Evolutionary conservation across 208 protist genomes (phyloP), one percentile per base, ranked within the genome.

Genomic region (Acanthamoeba castellanii): DNA sequence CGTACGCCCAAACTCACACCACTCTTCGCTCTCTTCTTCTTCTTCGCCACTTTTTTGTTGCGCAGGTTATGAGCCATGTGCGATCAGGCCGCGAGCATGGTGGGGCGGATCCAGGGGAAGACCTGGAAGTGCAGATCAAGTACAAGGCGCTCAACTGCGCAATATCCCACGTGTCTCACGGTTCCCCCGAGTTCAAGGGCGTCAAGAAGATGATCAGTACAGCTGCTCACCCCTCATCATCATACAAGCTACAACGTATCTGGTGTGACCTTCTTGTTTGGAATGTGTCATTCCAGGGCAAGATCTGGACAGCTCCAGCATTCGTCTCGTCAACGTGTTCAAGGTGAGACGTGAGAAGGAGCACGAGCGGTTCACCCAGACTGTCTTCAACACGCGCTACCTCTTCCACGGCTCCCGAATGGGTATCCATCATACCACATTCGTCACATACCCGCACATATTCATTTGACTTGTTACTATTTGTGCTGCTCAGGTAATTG

Each of bases 401-500:
- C n/a, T 96, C 0, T 42, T 64, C 7, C 64, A 61, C 27, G 20
- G 76, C n/a, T 52, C 32, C 18, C 74, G 95, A 78, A 13, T 50
- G 18, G 68, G 68, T 76, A 68, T 64, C 57, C 0, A 8, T 7
- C 6, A 20, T 32, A 5, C n/a, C 6, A 0, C 2, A 34, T 37
- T 14, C 9, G 11, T 5, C 25, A 61, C 6, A 0, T 6, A 9
- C 25, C 13, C 8, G 50, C 13, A 18, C 50, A 55, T 18, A 55
- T 1, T 55, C 1, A 55, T 42, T n/a, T 42, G 27, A 2, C 82
- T 50, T 97, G 16, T 70, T 97, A 2, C 92, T 95, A 25, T 95
- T 97, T 34, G 95, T 90, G 45, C 95, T 45, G 30, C 74, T 20
- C 52, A n/a, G 50, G 81, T 5, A 97, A 97, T 55, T 76, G 96